Evolutionary conservation across 140 eudicot genomes (phyloP), one percentile per base, ranked within the genome.

Genomic region (Senecio squalidus): DNA sequence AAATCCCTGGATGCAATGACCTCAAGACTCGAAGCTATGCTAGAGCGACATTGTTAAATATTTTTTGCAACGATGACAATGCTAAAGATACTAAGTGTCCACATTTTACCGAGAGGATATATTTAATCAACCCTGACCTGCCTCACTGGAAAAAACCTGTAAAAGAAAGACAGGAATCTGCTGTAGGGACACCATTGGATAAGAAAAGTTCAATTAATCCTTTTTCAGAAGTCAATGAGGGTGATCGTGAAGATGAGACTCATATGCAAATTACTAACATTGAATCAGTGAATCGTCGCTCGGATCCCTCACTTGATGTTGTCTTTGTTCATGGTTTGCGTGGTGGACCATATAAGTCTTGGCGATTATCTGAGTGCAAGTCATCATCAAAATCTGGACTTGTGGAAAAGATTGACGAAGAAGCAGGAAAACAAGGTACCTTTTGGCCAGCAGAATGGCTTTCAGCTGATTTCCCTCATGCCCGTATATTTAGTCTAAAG

Each of bases 391-490:
- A 93, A 74, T 93, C 99, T 71, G 96, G 99, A 66, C 96, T 93
- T 69, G 99, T 93, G 8, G 99, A 93, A 75, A 93, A 93, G 77
- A 93, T 93, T 76, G 99, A 93, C 49, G 87, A 84, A 79, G 99
- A 93, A 47, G 96, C 99, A 16, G 99, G 99, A 59, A 93, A 84
- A 64, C 86, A 77, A 30, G 99, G 96, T 16, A 88, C 96, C 20
- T 93, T 88, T 51, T 93, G 99, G 99, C 99, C 96, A 9, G 96
- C 89, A 1, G 99, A 93, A 76, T 93, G 99, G 96, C 95, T 93
- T 62, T 77, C 96, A 15, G 73, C 83, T 57, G 96, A 93, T 68
- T 93, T 93, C 53, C 94, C 99, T 49, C 79, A 78, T 69, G 99
- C 95, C 45, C 96, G 99, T 60, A 24, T 93, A 87, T 93, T 93